Conservation (phyloP, 2,329 filamentous ascomycete genomes). For the Aaosphaeria arxii region DNA sequence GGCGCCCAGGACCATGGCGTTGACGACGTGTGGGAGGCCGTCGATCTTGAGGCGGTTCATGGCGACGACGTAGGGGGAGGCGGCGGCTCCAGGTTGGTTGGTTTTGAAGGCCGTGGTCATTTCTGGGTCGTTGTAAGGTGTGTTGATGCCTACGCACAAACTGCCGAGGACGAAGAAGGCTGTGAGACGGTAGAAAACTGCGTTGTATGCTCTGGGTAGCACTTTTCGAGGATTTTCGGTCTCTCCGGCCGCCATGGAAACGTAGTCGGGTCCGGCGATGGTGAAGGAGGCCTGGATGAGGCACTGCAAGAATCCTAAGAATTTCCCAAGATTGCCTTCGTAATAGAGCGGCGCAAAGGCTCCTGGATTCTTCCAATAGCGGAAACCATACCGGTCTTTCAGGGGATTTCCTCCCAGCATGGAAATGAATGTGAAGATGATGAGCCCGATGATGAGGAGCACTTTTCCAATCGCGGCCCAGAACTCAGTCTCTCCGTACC, state of each 20-base stretch:
- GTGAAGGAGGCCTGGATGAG: conserved; percentile 59
- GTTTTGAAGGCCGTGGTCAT: conserved; percentile 60
- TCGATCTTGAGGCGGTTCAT: conserved; percentile 54
- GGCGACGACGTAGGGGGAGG: conserved; percentile 62
- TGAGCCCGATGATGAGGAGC: conserved; percentile 45
- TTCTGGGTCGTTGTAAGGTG: conserved; percentile 64
- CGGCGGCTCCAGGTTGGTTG: conserved; percentile 63
- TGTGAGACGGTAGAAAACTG: conserved; percentile 75
- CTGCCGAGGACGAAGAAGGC: conserved; percentile 74
- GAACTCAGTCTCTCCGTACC: conserved; percentile 63
- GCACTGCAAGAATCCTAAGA: conserved; percentile 73
- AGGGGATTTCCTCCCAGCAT: conserved; percentile 81
- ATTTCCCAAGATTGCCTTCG: conserved; percentile 65
- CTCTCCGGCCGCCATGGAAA: conserved; percentile 49
- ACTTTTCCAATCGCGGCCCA: conserved; percentile 62
- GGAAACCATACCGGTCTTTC: conserved; percentile 47
- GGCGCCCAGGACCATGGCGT: conserved; percentile 54
- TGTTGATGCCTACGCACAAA: conserved; percentile 65
- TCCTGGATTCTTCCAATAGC: conserved; percentile 58
- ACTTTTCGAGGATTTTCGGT: conserved; percentile 44
- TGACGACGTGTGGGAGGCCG: conserved; percentile 58
- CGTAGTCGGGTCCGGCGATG: conserved; percentile 48
- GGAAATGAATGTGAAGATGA: conserved; percentile 67
- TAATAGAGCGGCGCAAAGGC: conserved; percentile 65
- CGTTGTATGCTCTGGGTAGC: conserved; percentile 72